Base-by-base conservation (phyloP, 2,329 filamentous ascomycete genomes). In the Laburnicola sp. region DNA sequence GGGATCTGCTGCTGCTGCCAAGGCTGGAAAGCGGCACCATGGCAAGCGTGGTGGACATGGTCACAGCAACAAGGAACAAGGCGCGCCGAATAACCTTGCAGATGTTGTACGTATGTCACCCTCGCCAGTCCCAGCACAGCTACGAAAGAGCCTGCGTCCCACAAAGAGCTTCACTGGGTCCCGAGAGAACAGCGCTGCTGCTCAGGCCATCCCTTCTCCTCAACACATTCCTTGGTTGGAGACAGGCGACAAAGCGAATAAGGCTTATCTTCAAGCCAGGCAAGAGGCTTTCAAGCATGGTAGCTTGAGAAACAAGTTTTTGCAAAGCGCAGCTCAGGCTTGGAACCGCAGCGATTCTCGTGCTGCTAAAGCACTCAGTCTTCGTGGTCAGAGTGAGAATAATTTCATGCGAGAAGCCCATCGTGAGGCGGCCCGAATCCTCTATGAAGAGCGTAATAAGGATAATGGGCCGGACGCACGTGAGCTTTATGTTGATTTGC, bases 281-380 rank as follows among this genome's bases (percentile, higher is more conserved):
- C 89, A 92, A 66, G 93, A 97, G 75, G 94, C 94, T 51, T 96
- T 99, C 72, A 96, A 96, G 75, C 94, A 99, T 71, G 94, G 94
- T 60, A 94, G 92, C 62, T 83, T 97, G 70, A 85, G 94, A 57
- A 99, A 97, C 73, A 97, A 97, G 71, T 99, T 97, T 65, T 76
- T 99, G 48, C 93, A 97, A 74, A 96, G 92, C 73, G 94, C 94
- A 60, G 93, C 93, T 6, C 93, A 97, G 80, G 94, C 94, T 22
- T 99, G 94, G 93, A 97, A 97, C 71, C 88, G 94, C 51, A 97
- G 97, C 66, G 94, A 99, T 72, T 93, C 94, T 35, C 87, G 94
- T 56, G 93, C 94, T 16, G 94, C 94, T 54, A 97, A 97, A 77
- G 93, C 93, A 28, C 82, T 97, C 43, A 96, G 91, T 65, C 83